These are phyloP conservation scores for Leptographium wingfieldii DNA, from an alignment of 2,329 filamentous ascomycete species.

Conservation along the genomic window DNA sequence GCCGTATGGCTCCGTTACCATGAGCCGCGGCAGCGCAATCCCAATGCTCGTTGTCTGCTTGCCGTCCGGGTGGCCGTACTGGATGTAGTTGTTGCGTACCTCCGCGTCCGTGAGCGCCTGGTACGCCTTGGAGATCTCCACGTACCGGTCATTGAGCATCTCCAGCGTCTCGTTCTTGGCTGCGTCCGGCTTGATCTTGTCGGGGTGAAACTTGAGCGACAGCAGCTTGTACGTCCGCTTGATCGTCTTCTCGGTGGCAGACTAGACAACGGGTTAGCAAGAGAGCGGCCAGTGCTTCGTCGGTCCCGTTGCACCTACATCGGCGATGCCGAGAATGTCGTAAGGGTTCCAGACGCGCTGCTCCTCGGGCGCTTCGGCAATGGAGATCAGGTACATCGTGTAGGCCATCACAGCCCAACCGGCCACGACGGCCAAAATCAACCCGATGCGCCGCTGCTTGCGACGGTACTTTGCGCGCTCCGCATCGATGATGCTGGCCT, in stretches of 20 bases:
- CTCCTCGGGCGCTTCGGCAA: conserved; percentile 51
- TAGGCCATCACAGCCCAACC: conserved; percentile 78
- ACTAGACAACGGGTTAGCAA: conserved; percentile 31
- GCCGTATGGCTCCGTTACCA: conserved; percentile 84
- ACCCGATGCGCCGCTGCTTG: conserved; percentile 79
- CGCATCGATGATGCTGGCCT: conserved; percentile 71
- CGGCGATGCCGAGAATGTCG: conserved; percentile 77
- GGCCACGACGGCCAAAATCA: conserved; percentile 58
- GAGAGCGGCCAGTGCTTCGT: not conserved
- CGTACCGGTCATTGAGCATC: conserved; percentile 73
- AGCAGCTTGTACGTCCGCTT: conserved; percentile 82
- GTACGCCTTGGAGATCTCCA: conserved; percentile 95
- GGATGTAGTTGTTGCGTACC: conserved; percentile 89
- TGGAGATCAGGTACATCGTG: conserved; percentile 84
- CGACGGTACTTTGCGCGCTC: conserved; percentile 80
- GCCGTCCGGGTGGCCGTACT: conserved; percentile 92
- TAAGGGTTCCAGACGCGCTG: conserved; percentile 94
- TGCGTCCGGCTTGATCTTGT: conserved; percentile 76
- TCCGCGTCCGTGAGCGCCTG: conserved; percentile 97
- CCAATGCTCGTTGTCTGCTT: conserved; percentile 98
- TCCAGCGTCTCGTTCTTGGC: conserved; percentile 84
- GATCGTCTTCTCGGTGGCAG: conserved; percentile 77
- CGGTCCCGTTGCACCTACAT: conserved; percentile 33
- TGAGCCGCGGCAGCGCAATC: conserved; percentile 86
- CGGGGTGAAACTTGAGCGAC: conserved; percentile 78